Conservation (phyloP, 352 stramenopile genomes). For the Pythium monospermum region DNA sequence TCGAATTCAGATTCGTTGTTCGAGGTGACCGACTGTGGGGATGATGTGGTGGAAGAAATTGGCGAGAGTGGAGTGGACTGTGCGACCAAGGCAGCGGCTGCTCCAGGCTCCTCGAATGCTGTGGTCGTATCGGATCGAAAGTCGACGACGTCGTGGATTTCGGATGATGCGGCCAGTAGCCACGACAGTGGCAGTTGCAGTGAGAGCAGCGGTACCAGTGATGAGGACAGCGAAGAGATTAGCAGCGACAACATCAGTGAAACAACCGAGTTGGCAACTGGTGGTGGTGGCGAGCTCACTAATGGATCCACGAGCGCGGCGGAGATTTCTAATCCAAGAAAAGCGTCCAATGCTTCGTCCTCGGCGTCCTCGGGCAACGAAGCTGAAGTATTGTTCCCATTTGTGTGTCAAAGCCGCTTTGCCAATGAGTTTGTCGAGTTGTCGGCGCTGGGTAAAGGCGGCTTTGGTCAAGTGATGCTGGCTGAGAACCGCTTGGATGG, state of each 20-base stretch:
- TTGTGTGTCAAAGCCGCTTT: conserved; percentile 82
- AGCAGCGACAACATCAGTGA: background rate
- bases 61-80: background rate
- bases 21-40: background rate
- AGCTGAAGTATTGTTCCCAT: conserved; percentile 72
- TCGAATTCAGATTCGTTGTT: background rate
- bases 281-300: conserved; percentile 1
- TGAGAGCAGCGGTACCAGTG: conserved; percentile 8
- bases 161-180: background rate
- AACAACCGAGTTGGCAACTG: background rate
- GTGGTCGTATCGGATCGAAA: background rate
- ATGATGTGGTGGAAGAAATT: background rate
- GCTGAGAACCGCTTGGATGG: conserved; percentile 92
- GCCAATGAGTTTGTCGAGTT: conserved; percentile 82
- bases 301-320: background rate
- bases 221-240: conserved; percentile 2
- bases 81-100: background rate
- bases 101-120: no score
- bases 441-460: conserved; percentile 88
- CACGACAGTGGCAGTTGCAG: conserved; percentile 3
- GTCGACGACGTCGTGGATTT: conserved; percentile 3
- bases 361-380: conserved; percentile 42
- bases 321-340: conserved; percentile 17
- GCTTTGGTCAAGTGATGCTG: conserved; percentile 93
- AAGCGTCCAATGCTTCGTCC: conserved; percentile 49